These are phyloP conservation scores for Monosporascus ibericus DNA, from an alignment of 2,329 filamentous ascomycete species.

Conservation along the genomic window DNA sequence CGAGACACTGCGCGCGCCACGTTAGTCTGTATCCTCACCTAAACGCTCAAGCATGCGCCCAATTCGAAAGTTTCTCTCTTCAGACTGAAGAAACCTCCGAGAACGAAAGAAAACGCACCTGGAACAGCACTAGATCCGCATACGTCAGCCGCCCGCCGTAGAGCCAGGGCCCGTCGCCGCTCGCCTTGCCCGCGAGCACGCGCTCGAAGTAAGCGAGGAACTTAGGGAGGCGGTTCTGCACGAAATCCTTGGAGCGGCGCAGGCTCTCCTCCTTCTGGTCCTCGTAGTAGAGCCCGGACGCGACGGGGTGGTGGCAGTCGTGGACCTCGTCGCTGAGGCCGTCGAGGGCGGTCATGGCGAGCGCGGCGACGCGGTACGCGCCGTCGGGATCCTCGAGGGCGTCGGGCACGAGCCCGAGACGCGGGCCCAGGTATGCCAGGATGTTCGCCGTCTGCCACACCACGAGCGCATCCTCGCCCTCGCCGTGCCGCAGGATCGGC, in stretches of 20 bases:
- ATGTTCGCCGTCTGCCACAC: constrained; percentile 70
- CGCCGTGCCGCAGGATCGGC: constrained; percentile 58
- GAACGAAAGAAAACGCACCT: constrained; percentile 38
- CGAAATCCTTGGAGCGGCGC: constrained; percentile 50
- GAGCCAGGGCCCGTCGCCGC: constrained; percentile 56
- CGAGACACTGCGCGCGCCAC: constrained; percentile 35
- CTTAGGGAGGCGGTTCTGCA: constrained; percentile 61
- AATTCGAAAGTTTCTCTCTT: no score
- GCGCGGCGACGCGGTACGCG: constrained; percentile 53
- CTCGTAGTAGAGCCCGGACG: constrained; percentile 57
- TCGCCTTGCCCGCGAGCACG: constrained; percentile 52
- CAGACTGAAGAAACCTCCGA: no score
- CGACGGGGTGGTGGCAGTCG: constrained; percentile 69
- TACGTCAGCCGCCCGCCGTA: constrained; percentile 61
- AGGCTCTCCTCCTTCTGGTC: constrained; percentile 66
- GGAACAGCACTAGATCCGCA: constrained; percentile 69
- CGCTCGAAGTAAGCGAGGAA: constrained; percentile 67
- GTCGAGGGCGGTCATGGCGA: constrained; percentile 66
- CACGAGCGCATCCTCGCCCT: constrained; percentile 33
- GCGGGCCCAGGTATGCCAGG: constrained; percentile 58
- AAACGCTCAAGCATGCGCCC: no score
- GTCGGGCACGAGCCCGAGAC: constrained; percentile 46
- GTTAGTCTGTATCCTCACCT: not conserved
- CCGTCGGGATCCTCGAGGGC: constrained; percentile 35
- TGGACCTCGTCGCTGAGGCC: constrained; percentile 65